Percentiles rank a stretch among this genome's conserved stretches.
Conservation (phyloP, 78 protist genomes). For the Capsaspora owczarzaki region DNA sequence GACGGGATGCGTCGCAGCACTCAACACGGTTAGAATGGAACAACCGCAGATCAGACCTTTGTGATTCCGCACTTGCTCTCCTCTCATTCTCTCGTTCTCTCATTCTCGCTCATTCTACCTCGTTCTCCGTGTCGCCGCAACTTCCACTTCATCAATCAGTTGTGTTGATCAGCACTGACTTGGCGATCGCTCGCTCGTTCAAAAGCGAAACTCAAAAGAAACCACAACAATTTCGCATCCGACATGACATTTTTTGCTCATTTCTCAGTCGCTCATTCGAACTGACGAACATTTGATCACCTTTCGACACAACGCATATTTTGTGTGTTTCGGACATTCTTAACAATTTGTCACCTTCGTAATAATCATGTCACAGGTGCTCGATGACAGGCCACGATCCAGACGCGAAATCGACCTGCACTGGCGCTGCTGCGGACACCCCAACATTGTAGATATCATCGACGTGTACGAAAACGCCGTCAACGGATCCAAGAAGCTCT, state of each 20-base stretch:
- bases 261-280: not conserved
- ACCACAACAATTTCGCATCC: too few species aligned
- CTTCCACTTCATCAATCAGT: too few species aligned
- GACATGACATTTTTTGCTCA: not conserved
- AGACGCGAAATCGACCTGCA: slow-evolving; percentile 29
- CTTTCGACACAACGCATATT: not conserved
- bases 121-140: too few species aligned
- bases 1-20: too few species aligned
- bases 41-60: too few species aligned
- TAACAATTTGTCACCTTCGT: not conserved
- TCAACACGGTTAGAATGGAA: too few species aligned
- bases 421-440: slow-evolving; percentile 19
- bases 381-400: slow-evolving; percentile 12
- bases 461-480: slow-evolving; percentile 26
- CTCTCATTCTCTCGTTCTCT: too few species aligned
- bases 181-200: too few species aligned
- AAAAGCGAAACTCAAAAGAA: too few species aligned
- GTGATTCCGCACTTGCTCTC: too few species aligned
- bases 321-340: not conserved
- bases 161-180: too few species aligned
- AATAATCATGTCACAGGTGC: not conserved
- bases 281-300: not conserved
- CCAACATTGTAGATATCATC: slow-evolving; percentile 18
- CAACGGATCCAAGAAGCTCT: slow-evolving; percentile 7
- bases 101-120: too few species aligned